A percentile compares a stretch with the other conserved stretches of the same genome.
These are phyloP conservation scores for Plasmodium coatneyi DNA, from an alignment of 169 alveolate genomes.

Conservation along the genomic window DNA sequence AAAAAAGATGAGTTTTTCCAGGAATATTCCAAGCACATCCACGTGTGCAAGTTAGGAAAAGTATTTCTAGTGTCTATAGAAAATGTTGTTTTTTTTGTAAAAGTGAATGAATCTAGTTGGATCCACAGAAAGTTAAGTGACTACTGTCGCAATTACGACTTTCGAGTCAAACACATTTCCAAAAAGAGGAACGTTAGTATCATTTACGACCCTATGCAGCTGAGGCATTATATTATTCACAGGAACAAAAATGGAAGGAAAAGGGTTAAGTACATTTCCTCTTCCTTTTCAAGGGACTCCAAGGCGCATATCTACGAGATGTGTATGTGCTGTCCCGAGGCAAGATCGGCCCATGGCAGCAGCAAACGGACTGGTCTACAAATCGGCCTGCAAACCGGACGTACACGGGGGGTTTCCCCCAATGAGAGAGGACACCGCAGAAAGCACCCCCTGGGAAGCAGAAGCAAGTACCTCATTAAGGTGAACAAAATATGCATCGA, in stretches of 20 bases:
- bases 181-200: not conserved
- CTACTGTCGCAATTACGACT: not conserved
- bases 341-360: not conserved
- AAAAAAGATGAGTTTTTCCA: not conserved
- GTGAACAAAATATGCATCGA: not conserved
- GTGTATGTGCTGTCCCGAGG: not conserved
- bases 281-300: not conserved
- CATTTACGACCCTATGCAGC: slow-evolving; percentile 1
- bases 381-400: not conserved
- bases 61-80: slow-evolving; percentile 34
- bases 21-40: slow-evolving; percentile 5
- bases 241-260: slow-evolving; percentile 10
- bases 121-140: not conserved
- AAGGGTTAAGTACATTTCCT: not conserved
- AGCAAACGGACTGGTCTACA: not conserved
- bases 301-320: not conserved
- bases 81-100: slow-evolving; percentile 29
- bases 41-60: slow-evolving; percentile 3
- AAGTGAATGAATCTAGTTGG: not conserved
- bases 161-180: not conserved
- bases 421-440: not conserved
- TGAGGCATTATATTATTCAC: not conserved
- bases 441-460: not conserved
- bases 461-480: slow-evolving; percentile 1
- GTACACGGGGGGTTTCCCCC: not conserved